These are phyloP conservation scores for Saccharomycopsis selenospora DNA, from an alignment of 805 yeast genomes.

Conservation along the genomic window DNA sequence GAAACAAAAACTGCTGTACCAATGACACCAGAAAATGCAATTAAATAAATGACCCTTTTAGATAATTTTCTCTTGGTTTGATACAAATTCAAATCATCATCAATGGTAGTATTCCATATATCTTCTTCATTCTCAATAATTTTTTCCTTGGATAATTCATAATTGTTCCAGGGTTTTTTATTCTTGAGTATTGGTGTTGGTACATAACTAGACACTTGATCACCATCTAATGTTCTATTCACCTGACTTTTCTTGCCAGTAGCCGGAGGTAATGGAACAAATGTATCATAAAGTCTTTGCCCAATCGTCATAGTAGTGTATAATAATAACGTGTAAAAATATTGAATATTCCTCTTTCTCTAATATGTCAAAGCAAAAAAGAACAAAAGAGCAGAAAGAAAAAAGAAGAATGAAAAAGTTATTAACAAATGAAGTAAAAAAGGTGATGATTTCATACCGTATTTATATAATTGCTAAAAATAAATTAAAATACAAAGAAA, in stretches of 20 bases:
- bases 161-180: not conserved
- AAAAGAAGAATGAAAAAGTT: too few species aligned
- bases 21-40: constrained; percentile 76
- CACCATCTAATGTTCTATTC: not conserved
- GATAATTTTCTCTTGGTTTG: constrained; percentile 42
- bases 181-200: not conserved
- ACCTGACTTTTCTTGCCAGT: not conserved
- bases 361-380: too few species aligned
- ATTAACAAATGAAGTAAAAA: too few species aligned
- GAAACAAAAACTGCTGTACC: constrained; percentile 77
- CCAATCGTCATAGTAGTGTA: constrained; percentile 6
- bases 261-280: constrained; percentile 10
- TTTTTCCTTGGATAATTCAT: constrained; percentile 8
- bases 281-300: constrained; percentile 4
- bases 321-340: too few species aligned
- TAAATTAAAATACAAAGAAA: too few species aligned
- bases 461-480: too few species aligned
- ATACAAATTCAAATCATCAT: not conserved
- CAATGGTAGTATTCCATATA: not conserved
- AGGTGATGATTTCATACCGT: too few species aligned
- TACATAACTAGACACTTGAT: not conserved
- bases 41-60: constrained; percentile 69
- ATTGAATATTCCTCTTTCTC: too few species aligned
- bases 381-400: too few species aligned
- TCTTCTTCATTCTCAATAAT: not conserved